phyloP scores from a whole-genome alignment of 805 yeast species.

The Ascoidea tarda region DNA sequence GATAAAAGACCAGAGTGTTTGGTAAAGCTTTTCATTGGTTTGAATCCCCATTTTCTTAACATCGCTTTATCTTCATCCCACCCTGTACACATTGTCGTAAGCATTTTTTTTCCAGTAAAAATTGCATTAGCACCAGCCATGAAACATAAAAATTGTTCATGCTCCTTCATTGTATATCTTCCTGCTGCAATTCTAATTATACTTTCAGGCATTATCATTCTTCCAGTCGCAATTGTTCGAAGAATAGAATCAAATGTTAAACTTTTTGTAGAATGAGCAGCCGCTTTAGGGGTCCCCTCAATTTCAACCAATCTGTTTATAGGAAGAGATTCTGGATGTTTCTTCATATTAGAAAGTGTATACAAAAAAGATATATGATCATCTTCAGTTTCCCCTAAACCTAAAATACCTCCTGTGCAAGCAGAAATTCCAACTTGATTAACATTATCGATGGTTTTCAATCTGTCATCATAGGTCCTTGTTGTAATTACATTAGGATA shows the following conservation, averaged over 20 bases:
- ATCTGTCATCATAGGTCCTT: conserved; percentile 57
- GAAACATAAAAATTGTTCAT: conserved; percentile 62
- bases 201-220: conserved; percentile 58
- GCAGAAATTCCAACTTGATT: conserved; percentile 50
- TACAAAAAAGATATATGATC: conserved; percentile 58
- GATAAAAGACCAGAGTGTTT: background rate
- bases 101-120: conserved; percentile 70
- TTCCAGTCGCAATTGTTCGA: conserved; percentile 63
- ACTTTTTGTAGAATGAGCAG: conserved; percentile 33
- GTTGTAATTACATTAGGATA: conserved; percentile 63
- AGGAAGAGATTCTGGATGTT: conserved; percentile 77
- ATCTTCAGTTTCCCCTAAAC: conserved; percentile 60
- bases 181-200: conserved; percentile 73
- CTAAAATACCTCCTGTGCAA: conserved; percentile 72
- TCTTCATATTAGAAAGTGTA: conserved; percentile 50
- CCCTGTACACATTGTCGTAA: conserved; percentile 71
- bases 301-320: conserved; percentile 68
- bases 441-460: conserved; percentile 50
- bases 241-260: conserved; percentile 48
- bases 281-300: conserved; percentile 63
- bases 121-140: conserved; percentile 72
- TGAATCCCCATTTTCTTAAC: conserved; percentile 57
- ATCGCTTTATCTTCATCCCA: conserved; percentile 71
- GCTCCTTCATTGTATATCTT: conserved; percentile 65
- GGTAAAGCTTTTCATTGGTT: conserved; percentile 35